A percentile compares a stretch with the other conserved stretches of the same genome.
Conservation (phyloP, 192 early-diverging fungal genomes). For the Coemansia furcata region DNA sequence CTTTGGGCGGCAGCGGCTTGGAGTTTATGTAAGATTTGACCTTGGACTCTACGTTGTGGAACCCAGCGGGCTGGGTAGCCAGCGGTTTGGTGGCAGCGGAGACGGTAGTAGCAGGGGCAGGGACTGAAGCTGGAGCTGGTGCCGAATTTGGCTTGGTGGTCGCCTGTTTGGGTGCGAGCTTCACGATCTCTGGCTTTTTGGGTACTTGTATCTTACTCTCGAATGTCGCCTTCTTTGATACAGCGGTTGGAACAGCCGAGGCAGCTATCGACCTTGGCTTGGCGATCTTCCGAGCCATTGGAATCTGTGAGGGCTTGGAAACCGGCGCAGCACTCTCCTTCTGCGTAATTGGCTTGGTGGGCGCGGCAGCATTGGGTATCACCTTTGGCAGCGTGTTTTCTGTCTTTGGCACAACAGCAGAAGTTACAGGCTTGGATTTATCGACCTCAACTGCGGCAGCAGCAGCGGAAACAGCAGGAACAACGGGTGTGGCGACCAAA, state of each 20-base stretch:
- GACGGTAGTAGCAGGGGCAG: not conserved
- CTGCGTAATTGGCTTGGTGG: not conserved
- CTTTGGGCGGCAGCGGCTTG: conserved; percentile 21
- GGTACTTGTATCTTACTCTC: conserved; percentile 1
- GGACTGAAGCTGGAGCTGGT: too few relatives aligned
- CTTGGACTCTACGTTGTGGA: conserved; percentile 47
- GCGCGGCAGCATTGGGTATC: not conserved
- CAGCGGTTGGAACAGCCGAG: not conserved
- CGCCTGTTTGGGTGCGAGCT: not conserved
- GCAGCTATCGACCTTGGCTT: conserved; percentile 1
- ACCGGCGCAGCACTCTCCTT: not conserved
- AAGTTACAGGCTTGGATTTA: not conserved
- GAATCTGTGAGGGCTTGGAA: conserved; percentile 11
- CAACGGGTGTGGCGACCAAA: not conserved
- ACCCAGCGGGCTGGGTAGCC: not conserved
- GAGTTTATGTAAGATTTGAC: conserved; percentile 44
- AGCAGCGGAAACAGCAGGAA: not conserved
- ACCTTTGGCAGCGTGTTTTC: not conserved
- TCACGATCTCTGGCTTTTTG: conserved; percentile 2
- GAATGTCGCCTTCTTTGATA: not conserved
- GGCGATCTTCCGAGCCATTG: not conserved
- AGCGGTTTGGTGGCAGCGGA: not conserved
- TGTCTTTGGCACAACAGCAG: not conserved
- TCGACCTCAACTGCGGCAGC: not conserved
- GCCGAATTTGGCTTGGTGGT: not conserved